phyloP scores from a whole-genome alignment of 1,139 yeast genomes.

The Geotrichum europaeum region DNA sequence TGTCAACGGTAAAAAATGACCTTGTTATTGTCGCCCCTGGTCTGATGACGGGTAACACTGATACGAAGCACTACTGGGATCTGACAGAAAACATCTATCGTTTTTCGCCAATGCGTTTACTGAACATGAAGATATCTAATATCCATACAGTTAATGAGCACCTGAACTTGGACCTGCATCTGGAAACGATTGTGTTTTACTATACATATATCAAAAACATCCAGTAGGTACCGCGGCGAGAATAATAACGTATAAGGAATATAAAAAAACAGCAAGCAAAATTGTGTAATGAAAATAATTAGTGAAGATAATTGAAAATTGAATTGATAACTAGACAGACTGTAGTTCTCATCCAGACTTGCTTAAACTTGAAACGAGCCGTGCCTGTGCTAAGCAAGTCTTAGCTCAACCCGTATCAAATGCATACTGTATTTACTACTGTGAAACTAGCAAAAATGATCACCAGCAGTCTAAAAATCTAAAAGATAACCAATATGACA shows the following conservation, averaged over 20 bases:
- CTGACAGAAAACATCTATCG: slow-evolving; percentile 70
- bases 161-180: slow-evolving; percentile 46
- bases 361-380: not conserved
- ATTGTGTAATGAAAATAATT: not conserved
- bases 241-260: not conserved
- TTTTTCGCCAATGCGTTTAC: slow-evolving; percentile 41
- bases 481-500: no score
- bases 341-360: not conserved
- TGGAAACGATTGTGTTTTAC: slow-evolving; percentile 54
- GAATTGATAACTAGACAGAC: not conserved
- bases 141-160: slow-evolving; percentile 59
- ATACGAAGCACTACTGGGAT: slow-evolving; percentile 72
- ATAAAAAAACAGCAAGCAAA: not conserved
- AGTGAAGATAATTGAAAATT: not conserved
- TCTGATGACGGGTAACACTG: slow-evolving; percentile 76
- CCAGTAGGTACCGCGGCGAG: not conserved
- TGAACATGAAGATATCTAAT: slow-evolving; percentile 17
- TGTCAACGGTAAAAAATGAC: slow-evolving; percentile 2
- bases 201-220: slow-evolving; percentile 42
- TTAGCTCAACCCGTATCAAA: not conserved
- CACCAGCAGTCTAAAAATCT: no score
- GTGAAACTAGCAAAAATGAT: no score
- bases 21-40: slow-evolving; percentile 53
- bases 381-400: not conserved
- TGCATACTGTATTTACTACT: no score